Conservation (phyloP, 78 protist genomes). For the Cavenderia fasciculata region DNA sequence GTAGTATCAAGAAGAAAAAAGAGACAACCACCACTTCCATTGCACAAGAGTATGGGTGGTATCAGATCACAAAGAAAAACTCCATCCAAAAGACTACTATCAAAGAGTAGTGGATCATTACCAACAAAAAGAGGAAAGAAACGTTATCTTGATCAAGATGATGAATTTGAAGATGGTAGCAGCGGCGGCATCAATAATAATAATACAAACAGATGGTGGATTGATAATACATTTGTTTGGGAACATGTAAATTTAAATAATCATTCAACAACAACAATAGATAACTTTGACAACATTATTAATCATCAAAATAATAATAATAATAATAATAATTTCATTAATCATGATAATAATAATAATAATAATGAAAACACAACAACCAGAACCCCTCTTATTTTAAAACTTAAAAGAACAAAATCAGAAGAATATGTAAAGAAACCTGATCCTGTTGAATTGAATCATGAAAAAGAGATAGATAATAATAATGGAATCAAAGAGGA, state of each 20-base stretch:
- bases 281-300: neutral
- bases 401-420: slow-evolving; percentile 14
- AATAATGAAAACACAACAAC: neutral
- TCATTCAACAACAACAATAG: neutral
- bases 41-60: neutral
- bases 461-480: too few relatives aligned
- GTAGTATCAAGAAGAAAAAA: neutral
- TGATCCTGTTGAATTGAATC: too few relatives aligned
- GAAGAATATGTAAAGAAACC: neutral
- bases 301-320: neutral
- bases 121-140: neutral
- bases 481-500: too few relatives aligned
- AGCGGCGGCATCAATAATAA: neutral
- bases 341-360: neutral
- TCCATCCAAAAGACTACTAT: neutral
- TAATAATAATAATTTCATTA: neutral
- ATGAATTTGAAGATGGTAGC: neutral
- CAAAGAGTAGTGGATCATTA: neutral
- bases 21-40: neutral
- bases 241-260: neutral
- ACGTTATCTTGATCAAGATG: neutral
- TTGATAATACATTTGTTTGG: neutral
- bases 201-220: slow-evolving; percentile 18
- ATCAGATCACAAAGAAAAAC: neutral
- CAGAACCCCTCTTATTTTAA: neutral